These are phyloP conservation scores for Angomonas ambiguus DNA, from an alignment of 208 protist species.

Conservation along the genomic window DNA sequence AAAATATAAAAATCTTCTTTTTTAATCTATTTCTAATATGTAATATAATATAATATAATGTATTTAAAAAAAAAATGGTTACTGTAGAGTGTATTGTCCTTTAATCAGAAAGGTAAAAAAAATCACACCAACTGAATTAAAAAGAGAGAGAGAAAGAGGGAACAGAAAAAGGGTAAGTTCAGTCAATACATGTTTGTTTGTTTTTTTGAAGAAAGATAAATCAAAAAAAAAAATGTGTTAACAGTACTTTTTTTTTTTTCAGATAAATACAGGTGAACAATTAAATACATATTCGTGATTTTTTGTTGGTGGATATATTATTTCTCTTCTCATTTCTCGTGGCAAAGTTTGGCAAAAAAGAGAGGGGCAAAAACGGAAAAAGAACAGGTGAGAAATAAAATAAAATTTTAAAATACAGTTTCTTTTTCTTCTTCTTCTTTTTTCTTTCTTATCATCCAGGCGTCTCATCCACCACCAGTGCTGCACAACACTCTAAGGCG, in stretches of 20 bases:
- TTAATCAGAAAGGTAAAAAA: too few species aligned
- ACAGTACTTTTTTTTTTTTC: conserved; percentile 12
- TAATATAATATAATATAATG: not conserved
- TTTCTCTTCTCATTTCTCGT: too few species aligned
- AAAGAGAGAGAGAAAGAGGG: conserved; percentile 10
- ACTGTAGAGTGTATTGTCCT: too few species aligned
- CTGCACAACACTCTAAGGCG: not conserved
- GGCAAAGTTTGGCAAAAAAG: too few species aligned
- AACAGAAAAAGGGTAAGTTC: not conserved
- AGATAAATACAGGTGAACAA: conserved; percentile 8
- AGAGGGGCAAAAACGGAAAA: not conserved
- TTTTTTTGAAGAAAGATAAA: not conserved
- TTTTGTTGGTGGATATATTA: too few species aligned
- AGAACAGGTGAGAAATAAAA: conserved; percentile 2
- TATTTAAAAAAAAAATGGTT: not conserved
- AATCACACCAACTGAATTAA: too few species aligned
- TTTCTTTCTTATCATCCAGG: conserved; percentile 5
- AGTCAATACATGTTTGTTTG: not conserved
- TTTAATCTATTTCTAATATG: conserved; percentile 2
- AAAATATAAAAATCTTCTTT: not conserved
- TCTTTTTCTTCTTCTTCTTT: conserved; percentile 1
- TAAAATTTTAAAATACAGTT: not conserved
- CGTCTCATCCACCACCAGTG: not conserved
- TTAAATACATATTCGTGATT: too few species aligned
- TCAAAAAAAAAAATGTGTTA: conserved; percentile 1